Evolutionary conservation across 2,329 filamentous ascomycete species (phyloP).

Genomic region (Exophiala sp.): DNA sequence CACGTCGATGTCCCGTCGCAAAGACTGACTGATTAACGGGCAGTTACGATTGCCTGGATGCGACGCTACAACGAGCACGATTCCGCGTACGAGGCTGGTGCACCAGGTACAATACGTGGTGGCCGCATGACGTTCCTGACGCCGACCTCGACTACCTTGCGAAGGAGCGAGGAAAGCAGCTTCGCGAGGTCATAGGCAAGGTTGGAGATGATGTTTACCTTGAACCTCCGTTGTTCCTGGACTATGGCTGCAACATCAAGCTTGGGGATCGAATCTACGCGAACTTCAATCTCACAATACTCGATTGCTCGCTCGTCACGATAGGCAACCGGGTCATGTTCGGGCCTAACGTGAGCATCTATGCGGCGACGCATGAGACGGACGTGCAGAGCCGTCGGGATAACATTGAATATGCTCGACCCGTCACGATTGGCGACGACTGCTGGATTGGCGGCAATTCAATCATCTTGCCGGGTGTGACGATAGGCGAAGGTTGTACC

Average conservation of each 20-base stretch:
- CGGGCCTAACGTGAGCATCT: slow-evolving; percentile 52
- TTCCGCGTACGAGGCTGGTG: too few relatives aligned
- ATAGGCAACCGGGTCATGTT: slow-evolving; percentile 53
- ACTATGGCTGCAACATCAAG: slow-evolving; percentile 64
- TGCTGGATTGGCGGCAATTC: slow-evolving; percentile 50
- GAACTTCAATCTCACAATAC: slow-evolving; percentile 33
- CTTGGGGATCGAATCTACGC: slow-evolving; percentile 63
- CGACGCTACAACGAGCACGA: too few relatives aligned
- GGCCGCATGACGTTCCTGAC: not conserved
- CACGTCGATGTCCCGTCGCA: too few relatives aligned
- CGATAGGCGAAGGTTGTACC: slow-evolving; percentile 40
- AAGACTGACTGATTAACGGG: too few relatives aligned
- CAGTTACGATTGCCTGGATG: too few relatives aligned
- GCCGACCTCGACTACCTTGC: not conserved
- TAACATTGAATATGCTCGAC: slow-evolving; percentile 49
- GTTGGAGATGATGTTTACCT: slow-evolving; percentile 37
- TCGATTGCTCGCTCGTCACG: slow-evolving; percentile 52
- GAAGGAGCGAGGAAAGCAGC: not conserved
- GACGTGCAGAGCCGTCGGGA: slow-evolving; percentile 48
- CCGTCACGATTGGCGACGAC: slow-evolving; percentile 48
- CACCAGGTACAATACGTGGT: too few relatives aligned
- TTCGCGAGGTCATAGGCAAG: not conserved
- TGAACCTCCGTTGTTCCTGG: slow-evolving; percentile 60
- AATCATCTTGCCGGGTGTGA: slow-evolving; percentile 41
- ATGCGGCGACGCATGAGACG: slow-evolving; percentile 52